A percentile compares a stretch with the other conserved stretches of the same genome.
These are phyloP conservation scores for Pleurotus sapidus DNA, from an alignment of 768 basidiomycete species.

Conservation along the genomic window DNA sequence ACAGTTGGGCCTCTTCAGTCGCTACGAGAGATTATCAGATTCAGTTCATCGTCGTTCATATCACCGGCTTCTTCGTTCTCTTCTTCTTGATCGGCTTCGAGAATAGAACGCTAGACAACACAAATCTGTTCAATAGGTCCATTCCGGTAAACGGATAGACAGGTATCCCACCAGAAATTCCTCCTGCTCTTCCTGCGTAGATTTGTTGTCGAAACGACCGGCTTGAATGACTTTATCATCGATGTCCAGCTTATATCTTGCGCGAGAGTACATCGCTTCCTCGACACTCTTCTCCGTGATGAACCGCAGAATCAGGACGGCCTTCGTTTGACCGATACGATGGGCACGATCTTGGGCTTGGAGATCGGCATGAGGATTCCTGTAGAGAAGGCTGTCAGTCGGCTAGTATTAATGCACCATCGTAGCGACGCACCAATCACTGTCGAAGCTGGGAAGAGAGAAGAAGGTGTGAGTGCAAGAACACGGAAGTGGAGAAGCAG, in stretches of 20 bases:
- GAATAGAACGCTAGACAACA: conserved; percentile 69
- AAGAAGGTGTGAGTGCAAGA: conserved; percentile 9
- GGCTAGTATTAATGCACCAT: background rate
- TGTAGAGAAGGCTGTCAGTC: conserved; percentile 24
- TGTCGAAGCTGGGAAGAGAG: conserved; percentile 58
- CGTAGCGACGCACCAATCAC: conserved; percentile 52
- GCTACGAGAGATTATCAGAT: conserved; percentile 83
- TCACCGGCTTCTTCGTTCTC: conserved; percentile 88
- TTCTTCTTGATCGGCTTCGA: conserved; percentile 88
- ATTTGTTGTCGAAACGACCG: conserved; percentile 98
- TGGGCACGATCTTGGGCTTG: conserved; percentile 99
- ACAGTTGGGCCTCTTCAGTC: conserved; percentile 77
- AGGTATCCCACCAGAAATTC: conserved; percentile 75
- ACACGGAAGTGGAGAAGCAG: background rate
- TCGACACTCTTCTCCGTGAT: conserved; percentile 98
- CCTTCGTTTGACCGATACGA: conserved; percentile 99
- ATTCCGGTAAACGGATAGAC: conserved; percentile 6
- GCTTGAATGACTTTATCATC: conserved; percentile 99
- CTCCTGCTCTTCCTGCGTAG: conserved; percentile 96
- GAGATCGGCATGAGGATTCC: conserved; percentile 98
- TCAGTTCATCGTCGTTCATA: conserved; percentile 94
- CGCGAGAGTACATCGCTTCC: conserved; percentile 95
- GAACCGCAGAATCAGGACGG: conserved; percentile 93
- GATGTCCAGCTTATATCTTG: conserved; percentile 94
- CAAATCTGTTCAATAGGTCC: conserved; percentile 10